Percentiles rank a stretch among this genome's conserved stretches.
Conservation (phyloP, 2,329 filamentous ascomycete genomes). For the Fusarium vanettenii region DNA sequence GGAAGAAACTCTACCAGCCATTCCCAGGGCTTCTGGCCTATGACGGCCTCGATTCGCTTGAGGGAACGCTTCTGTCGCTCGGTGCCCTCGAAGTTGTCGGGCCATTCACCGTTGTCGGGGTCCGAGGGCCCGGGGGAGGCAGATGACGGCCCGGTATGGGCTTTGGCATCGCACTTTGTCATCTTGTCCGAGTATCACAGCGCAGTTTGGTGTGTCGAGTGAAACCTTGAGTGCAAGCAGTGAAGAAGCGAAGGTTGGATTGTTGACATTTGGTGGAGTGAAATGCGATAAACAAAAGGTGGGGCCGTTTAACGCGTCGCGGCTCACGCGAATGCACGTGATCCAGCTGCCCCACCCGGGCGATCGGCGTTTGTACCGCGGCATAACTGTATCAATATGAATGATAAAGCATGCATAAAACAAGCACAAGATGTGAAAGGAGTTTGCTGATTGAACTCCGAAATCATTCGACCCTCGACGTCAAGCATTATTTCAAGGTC, state of each 20-base stretch:
- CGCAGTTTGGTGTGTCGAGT: not conserved
- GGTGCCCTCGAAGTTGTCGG: not conserved
- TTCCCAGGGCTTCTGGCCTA: constrained; percentile 11
- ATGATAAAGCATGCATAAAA: too few relatives aligned
- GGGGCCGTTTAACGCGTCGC: not conserved
- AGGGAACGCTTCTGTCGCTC: not conserved
- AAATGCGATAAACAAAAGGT: not conserved
- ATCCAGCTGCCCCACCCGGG: not conserved
- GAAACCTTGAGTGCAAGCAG: not conserved
- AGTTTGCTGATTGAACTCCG: too few relatives aligned
- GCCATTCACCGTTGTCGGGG: not conserved
- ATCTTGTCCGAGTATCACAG: not conserved
- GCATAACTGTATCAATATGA: too few relatives aligned
- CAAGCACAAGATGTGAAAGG: too few relatives aligned
- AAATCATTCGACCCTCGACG: too few relatives aligned
- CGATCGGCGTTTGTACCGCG: too few relatives aligned
- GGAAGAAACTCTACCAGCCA: not conserved
- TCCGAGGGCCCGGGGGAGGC: not conserved
- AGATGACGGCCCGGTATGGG: not conserved
- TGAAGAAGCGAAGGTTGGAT: not conserved
- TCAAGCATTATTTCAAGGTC: too few relatives aligned
- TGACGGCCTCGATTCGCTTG: not conserved
- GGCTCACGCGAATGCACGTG: not conserved
- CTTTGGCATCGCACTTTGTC: not conserved
- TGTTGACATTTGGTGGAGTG: not conserved